phyloP scores from a whole-genome alignment of 345 rosid genomes.

The Lumnitzera littorea region DNA sequence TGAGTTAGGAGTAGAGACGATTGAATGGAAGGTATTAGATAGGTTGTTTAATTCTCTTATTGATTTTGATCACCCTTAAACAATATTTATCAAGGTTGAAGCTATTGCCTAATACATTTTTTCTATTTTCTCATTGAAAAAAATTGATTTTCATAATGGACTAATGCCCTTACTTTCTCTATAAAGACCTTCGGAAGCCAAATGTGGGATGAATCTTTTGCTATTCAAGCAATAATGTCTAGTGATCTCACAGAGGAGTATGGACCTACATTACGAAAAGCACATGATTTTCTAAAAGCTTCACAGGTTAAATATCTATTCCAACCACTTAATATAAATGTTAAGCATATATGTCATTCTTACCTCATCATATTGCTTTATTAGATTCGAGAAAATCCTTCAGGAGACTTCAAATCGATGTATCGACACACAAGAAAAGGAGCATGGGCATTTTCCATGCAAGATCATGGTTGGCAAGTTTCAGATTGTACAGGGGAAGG shows the following conservation, averaged over 20 bases:
- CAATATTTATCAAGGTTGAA: no score
- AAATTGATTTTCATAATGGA: constrained; percentile 7
- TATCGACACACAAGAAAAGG: no score
- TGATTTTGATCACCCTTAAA: no score
- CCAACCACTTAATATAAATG: no score
- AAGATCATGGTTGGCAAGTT: constrained; percentile 75
- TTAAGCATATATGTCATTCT: no score
- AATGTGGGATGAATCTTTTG: constrained; percentile 55
- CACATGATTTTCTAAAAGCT: constrained; percentile 44
- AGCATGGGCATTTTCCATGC: constrained; percentile 13
- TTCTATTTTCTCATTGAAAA: not conserved
- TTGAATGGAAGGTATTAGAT: no score
- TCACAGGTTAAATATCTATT: constrained; percentile 38
- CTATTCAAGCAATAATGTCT: constrained; percentile 53
- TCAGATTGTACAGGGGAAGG: constrained; percentile 74
- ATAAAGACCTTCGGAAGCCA: constrained; percentile 49
- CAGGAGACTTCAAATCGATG: constrained; percentile 19
- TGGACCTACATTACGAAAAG: constrained; percentile 37
- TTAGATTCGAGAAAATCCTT: constrained; percentile 54
- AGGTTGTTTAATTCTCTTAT: no score
- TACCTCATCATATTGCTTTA: no score
- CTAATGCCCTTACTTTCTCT: not conserved
- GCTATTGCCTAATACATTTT: not conserved
- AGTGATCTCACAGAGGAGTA: constrained; percentile 32
- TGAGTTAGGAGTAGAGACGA: no score